Evolutionary conservation across 768 basidiomycete species (phyloP).

Genomic region (Rhodotorula diobovata): DNA sequence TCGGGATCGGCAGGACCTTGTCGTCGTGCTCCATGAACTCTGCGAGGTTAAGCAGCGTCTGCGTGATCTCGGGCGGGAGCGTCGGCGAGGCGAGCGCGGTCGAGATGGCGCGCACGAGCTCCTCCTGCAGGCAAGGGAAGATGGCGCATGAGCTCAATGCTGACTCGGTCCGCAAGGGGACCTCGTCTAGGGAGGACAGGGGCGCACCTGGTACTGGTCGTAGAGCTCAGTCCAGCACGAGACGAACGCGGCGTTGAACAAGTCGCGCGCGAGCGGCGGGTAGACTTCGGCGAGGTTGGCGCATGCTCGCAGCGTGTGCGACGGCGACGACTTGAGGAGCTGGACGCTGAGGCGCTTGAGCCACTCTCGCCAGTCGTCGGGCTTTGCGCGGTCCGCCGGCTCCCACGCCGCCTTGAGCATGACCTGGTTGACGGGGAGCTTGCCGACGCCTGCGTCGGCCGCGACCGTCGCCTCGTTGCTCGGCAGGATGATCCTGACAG

Average conservation of each 20-base stretch:
- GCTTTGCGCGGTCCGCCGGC: constrained; percentile 51
- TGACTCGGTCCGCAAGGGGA: too few relatives aligned
- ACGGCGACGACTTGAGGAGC: constrained; percentile 96
- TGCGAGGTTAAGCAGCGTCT: constrained; percentile 83
- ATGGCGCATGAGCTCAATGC: not conserved
- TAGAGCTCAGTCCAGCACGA: constrained; percentile 96
- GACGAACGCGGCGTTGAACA: constrained; percentile 97
- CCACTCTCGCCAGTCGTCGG: constrained; percentile 92
- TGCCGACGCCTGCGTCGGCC: constrained; percentile 67
- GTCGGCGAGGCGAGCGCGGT: constrained; percentile 66
- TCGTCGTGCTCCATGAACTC: constrained; percentile 99
- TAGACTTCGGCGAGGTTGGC: constrained; percentile 89
- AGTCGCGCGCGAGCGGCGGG: constrained; percentile 80
- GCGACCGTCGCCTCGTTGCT: constrained; percentile 45
- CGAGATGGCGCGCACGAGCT: constrained; percentile 85
- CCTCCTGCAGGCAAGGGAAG: constrained; percentile 59
- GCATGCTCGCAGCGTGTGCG: constrained; percentile 94
- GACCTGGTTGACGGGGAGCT: constrained; percentile 91
- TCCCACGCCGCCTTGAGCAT: constrained; percentile 98
- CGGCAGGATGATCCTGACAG: constrained; percentile 45
- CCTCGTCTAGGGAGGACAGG: too few relatives aligned
- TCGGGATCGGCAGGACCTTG: constrained; percentile 86
- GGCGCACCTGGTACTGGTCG: constrained; percentile 82
- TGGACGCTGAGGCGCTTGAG: constrained; percentile 86
- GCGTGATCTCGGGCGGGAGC: constrained; percentile 81